A percentile compares a stretch with the other conserved stretches of the same genome.
Conservation (phyloP, 495 filamentous ascomycete genomes). For the Aspergillus taichungensis region DNA sequence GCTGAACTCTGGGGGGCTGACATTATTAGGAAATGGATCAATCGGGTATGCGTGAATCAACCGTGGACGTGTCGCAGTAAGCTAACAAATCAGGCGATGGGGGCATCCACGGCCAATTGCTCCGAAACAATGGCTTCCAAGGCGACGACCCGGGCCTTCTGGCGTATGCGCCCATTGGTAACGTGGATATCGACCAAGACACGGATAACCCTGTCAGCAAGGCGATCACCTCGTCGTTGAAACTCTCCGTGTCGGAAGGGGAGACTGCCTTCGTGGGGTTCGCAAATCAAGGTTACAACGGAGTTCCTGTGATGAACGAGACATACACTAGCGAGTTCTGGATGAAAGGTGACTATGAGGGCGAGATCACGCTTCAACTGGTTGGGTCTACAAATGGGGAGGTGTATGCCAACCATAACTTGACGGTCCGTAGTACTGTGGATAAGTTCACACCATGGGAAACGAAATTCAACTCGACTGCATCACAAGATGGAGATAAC, state of each 20-base stretch:
- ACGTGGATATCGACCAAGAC: constrained; percentile 41
- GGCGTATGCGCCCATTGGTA: constrained; percentile 46
- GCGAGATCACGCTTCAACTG: constrained; percentile 22
- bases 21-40: no score
- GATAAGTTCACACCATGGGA: constrained; percentile 24
- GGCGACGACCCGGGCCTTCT: constrained; percentile 40
- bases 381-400: constrained; percentile 21
- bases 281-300: constrained; percentile 52
- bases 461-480: constrained; percentile 29
- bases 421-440: constrained; percentile 21
- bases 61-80: no score
- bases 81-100: constrained; percentile 41
- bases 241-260: constrained; percentile 34
- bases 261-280: constrained; percentile 42
- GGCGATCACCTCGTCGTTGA: constrained; percentile 48
- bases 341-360: constrained; percentile 37
- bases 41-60: no score
- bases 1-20: no score
- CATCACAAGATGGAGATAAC: constrained; percentile 53
- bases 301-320: constrained; percentile 43
- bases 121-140: constrained; percentile 68
- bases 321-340: constrained; percentile 49
- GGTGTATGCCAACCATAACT: constrained; percentile 28
- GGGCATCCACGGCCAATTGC: constrained; percentile 66
- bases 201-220: constrained; percentile 41